Percentiles rank a stretch among this genome's conserved stretches.
Evolutionary conservation across 1,284 basidiomycete genomes (phyloP).

Genomic region (Exobasidium cylindrosporum): DNA sequence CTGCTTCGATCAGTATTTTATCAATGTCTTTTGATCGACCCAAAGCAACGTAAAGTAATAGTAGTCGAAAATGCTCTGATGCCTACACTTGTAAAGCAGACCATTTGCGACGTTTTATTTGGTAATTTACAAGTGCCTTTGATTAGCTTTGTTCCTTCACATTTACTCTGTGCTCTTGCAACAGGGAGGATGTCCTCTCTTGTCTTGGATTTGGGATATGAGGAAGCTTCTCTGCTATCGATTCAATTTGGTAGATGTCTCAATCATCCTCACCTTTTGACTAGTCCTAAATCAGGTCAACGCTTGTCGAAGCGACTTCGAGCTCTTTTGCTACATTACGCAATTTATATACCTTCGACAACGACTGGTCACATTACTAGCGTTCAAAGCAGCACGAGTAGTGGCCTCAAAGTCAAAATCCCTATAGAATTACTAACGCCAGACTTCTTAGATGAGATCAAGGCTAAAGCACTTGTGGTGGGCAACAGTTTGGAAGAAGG

Average conservation of each 20-base stretch:
- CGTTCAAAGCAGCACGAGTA: not conserved
- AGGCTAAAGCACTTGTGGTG: slow-evolving; percentile 40
- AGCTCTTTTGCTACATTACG: slow-evolving; percentile 22
- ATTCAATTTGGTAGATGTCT: slow-evolving; percentile 56
- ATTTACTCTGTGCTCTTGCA: slow-evolving; percentile 76
- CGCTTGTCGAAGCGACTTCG: slow-evolving; percentile 24
- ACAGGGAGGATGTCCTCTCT: slow-evolving; percentile 85
- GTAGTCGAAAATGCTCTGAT: slow-evolving; percentile 84
- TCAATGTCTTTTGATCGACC: slow-evolving; percentile 75
- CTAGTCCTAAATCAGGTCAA: slow-evolving; percentile 31
- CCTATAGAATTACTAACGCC: slow-evolving; percentile 23
- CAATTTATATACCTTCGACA: not conserved
- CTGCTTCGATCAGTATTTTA: slow-evolving; percentile 37
- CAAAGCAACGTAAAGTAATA: slow-evolving; percentile 88
- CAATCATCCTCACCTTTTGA: slow-evolving; percentile 13
- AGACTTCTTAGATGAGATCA: slow-evolving; percentile 40
- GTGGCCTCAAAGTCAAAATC: slow-evolving; percentile 11
- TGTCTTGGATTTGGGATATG: slow-evolving; percentile 84
- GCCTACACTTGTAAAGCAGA: slow-evolving; percentile 80
- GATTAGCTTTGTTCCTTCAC: slow-evolving; percentile 73
- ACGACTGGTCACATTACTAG: not conserved
- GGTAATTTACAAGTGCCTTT: slow-evolving; percentile 87
- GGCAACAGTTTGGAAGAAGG: slow-evolving; percentile 13
- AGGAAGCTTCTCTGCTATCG: slow-evolving; percentile 82
- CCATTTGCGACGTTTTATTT: slow-evolving; percentile 80